These are phyloP conservation scores for Arachis hypogaea DNA, from an alignment of 306 rosid genomes.

Conservation along the genomic window DNA sequence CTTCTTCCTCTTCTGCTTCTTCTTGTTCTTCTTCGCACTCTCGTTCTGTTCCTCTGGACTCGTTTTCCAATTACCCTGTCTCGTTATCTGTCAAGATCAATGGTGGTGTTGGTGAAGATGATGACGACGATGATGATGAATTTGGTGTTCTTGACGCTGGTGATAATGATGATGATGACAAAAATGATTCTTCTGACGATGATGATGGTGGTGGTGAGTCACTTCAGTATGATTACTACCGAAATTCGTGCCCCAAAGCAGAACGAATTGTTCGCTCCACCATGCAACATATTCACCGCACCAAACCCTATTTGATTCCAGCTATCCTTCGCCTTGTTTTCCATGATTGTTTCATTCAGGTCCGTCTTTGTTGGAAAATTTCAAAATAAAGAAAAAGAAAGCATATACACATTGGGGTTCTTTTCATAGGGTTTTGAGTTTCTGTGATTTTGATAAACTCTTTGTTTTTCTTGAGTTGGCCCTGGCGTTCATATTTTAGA, in stretches of 20 bases:
- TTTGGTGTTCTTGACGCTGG: background rate
- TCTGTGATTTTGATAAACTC: background rate
- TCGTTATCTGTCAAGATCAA: conserved; percentile 28
- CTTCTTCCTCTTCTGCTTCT: background rate
- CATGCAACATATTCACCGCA: background rate
- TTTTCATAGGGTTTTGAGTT: conserved; percentile 13
- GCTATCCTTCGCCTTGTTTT: conserved; percentile 44
- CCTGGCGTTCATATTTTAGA: background rate
- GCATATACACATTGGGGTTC: background rate
- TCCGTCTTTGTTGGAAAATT: background rate
- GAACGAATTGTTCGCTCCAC: conserved; percentile 33
- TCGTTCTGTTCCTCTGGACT: conserved; percentile 20
- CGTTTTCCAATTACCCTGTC: background rate
- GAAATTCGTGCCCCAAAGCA: conserved; percentile 33
- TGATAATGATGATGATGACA: background rate
- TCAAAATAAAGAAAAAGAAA: no score
- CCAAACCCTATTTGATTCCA: conserved; percentile 25
- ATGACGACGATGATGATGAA: background rate
- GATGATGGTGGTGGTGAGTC: background rate
- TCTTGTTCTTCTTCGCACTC: background rate
- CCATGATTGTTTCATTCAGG: conserved; percentile 50
- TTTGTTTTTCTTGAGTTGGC: conserved; percentile 2
- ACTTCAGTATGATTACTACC: conserved; percentile 40
- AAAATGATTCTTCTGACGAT: background rate
- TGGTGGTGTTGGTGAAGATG: background rate